Evolutionary conservation across 2,329 filamentous ascomycete genomes (phyloP).

Genomic region (Diaporthe humulicola): DNA sequence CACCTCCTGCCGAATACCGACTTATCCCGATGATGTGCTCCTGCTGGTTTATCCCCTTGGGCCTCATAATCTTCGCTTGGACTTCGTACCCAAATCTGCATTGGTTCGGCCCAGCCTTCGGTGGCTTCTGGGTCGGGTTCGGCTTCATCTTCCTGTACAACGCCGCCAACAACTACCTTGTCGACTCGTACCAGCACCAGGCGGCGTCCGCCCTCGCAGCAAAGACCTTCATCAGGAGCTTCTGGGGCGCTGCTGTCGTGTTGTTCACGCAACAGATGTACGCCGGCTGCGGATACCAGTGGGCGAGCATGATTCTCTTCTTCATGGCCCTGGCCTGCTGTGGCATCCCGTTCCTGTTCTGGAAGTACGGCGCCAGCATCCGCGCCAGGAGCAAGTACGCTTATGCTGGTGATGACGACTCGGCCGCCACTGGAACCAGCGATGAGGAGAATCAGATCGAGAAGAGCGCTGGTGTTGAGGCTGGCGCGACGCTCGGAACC

Average conservation of each 20-base stretch:
- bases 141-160: constrained; percentile 90
- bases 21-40: constrained; percentile 86
- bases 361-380: constrained; percentile 80
- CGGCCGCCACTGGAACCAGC: constrained; percentile 41
- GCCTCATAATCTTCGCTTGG: constrained; percentile 72
- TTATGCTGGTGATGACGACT: constrained; percentile 71
- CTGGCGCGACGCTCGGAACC: constrained; percentile 13
- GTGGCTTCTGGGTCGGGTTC: constrained; percentile 80
- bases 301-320: constrained; percentile 79
- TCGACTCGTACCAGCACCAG: constrained; percentile 75
- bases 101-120: constrained; percentile 81
- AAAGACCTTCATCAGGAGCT: constrained; percentile 83
- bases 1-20: constrained; percentile 81
- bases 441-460: constrained; percentile 53
- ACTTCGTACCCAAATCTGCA: constrained; percentile 73
- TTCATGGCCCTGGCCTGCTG: constrained; percentile 85
- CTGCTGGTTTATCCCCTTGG: constrained; percentile 78
- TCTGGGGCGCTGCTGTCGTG: constrained; percentile 84
- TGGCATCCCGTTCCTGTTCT: constrained; percentile 86
- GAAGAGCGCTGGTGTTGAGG: constrained; percentile 21
- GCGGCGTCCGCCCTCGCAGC: constrained; percentile 85
- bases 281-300: constrained; percentile 77
- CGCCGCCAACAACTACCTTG: constrained; percentile 80
- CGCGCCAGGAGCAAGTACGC: constrained; percentile 79
- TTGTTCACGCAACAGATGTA: constrained; percentile 90